Base-by-base conservation (phyloP, 202 grass and related monocot species). In the Schoenoplectus triqueter region DNA sequence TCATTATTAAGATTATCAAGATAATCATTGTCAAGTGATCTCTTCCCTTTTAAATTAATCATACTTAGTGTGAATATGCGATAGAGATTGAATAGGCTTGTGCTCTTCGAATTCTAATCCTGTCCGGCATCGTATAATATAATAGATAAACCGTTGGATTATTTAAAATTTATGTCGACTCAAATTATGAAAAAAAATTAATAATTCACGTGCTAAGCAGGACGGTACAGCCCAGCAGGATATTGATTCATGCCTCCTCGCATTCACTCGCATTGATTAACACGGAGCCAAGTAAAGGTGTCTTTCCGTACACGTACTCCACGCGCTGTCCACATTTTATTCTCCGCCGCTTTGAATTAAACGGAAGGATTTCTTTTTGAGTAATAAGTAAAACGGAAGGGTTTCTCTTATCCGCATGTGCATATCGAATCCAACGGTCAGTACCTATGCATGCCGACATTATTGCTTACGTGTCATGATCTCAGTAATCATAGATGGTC, bases 241-340 rank as follows among this genome's bases (percentile, higher is more conserved):
- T 3, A 62, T 6, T 5, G 5, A 62, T 62, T 18, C 5, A 62
- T 60, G 14, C 0, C 3, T 5, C 49, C 2, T 57, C 21, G 0
- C 50, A 52, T 57, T 78, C 42, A 78, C 73, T 78, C 2, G 73
- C 73, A 78, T 78, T 78, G 52, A 78, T 78, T 13, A 9, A 57
- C 21, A 78, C 11, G 52, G 22, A 52, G 6, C 10, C 52, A 59
- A 78, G 22, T 21, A 78, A 78, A 57, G 59, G 59, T 2, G 18
- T 15, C 60, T 66, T 6, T 81, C 79, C 63, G 15, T 41, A 69
- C 80, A 69, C 80, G 80, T 54, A 82, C 80, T 68, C 1, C 2
- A 82, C 64, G 20, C 80, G 63, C 3, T 66, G 9, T 68, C 20
- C 80, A 3, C 49, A 4, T 82, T 20, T 21, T 20, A 39, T 64